Evolutionary conservation across 331 rosid genomes (phyloP).

Genomic region (Quercus phellos): DNA sequence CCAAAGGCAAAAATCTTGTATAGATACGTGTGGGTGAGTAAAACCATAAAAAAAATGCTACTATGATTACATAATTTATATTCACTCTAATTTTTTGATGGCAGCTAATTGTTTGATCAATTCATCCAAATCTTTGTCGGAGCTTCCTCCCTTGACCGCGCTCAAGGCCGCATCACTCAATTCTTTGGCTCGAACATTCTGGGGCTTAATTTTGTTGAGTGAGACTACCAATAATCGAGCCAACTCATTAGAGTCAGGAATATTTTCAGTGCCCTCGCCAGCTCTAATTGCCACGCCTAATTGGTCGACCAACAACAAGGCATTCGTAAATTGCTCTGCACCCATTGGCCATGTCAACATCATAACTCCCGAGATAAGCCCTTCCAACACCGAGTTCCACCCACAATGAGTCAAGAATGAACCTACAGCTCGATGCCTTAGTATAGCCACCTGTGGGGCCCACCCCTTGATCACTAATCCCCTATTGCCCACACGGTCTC

Average conservation of each 20-base stretch:
- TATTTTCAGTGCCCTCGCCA: constrained; percentile 24
- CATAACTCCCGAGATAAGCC: no score
- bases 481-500: constrained; percentile 18
- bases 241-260: constrained; percentile 19
- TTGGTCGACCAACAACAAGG: constrained; percentile 33
- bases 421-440: no score
- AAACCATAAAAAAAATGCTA: no score
- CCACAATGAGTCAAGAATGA: no score
- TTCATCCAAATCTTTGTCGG: constrained; percentile 28
- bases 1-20: no score
- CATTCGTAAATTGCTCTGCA: constrained; percentile 26
- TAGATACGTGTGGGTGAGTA: no score
- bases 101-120: constrained; percentile 13
- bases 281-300: constrained; percentile 23
- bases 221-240: constrained; percentile 14
- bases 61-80: no score
- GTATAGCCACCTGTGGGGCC: constrained; percentile 34
- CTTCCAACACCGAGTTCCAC: no score
- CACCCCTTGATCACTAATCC: constrained; percentile 41
- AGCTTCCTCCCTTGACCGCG: constrained; percentile 38
- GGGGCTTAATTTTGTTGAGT: background rate
- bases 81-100: no score
- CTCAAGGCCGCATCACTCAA: constrained; percentile 14
- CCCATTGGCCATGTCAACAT: no score
- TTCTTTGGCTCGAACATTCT: constrained; percentile 20